phyloP scores from a whole-genome alignment of 1,284 basidiomycete species.

The Trichosporon asahii region DNA sequence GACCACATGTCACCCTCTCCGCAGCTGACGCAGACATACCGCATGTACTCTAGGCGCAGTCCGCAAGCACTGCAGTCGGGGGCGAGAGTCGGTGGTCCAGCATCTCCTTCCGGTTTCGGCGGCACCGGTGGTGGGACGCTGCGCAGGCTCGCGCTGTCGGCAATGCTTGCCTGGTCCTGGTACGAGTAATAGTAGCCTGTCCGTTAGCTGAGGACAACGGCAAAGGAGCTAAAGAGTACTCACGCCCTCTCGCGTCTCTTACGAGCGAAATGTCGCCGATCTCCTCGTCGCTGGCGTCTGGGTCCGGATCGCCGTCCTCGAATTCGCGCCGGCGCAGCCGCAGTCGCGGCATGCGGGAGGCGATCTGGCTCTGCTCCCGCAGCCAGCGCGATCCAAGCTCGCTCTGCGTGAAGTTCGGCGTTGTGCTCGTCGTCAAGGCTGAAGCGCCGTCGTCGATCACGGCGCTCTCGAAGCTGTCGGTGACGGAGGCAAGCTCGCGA shows the following conservation, averaged over 20 bases:
- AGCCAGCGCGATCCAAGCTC: constrained; percentile 76
- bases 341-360: constrained; percentile 25
- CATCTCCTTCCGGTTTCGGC: constrained; percentile 23
- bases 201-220: too few species aligned
- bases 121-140: neutral
- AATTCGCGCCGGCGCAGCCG: constrained; percentile 23
- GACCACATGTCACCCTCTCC: constrained; percentile 60
- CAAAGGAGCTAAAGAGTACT: too few species aligned
- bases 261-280: constrained; percentile 45
- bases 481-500: neutral
- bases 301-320: constrained; percentile 41
- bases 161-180: constrained; percentile 36
- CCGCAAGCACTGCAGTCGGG: constrained; percentile 80
- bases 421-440: constrained; percentile 29
- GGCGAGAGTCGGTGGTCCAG: constrained; percentile 60
- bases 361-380: constrained; percentile 66
- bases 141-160: constrained; percentile 12
- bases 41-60: constrained; percentile 66
- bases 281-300: constrained; percentile 42
- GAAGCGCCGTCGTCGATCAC: neutral
- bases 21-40: constrained; percentile 80
- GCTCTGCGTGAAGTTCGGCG: constrained; percentile 39
- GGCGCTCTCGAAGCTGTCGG: neutral
- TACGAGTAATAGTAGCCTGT: constrained; percentile 52
- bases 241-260: constrained; percentile 48